Conservation (phyloP, 1,284 basidiomycete species). For the Rhodotorula sp. region DNA sequence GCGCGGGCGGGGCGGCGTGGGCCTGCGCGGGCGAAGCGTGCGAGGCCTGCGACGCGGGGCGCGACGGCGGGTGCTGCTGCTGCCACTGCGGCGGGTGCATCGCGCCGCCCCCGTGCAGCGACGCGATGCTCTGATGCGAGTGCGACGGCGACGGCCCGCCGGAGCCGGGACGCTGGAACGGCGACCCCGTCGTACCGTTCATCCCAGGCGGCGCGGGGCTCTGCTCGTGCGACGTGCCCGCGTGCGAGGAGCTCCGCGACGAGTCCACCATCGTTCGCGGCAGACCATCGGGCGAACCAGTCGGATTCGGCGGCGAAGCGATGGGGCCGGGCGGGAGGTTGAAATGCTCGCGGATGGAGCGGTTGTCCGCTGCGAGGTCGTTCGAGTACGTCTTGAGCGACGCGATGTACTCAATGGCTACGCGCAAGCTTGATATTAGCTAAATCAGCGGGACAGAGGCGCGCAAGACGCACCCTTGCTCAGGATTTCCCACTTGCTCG, state of each 20-base stretch:
- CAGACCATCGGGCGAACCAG: background rate
- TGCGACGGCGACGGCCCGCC: constrained; percentile 1
- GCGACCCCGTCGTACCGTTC: background rate
- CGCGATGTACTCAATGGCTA: constrained; percentile 84
- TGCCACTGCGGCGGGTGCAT: background rate
- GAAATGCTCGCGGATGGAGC: constrained; percentile 33
- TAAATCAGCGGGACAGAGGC: background rate
- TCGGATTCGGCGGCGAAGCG: background rate
- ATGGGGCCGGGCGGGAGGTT: constrained; percentile 9
- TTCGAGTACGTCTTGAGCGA: constrained; percentile 72
- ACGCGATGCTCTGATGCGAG: background rate
- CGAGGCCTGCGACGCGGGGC: background rate
- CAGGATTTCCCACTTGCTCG: constrained; percentile 95
- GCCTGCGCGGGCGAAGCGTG: background rate
- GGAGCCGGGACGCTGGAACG: background rate
- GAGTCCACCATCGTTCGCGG: background rate
- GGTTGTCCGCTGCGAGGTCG: constrained; percentile 52
- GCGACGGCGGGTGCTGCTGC: background rate
- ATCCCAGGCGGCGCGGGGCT: background rate
- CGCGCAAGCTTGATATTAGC: background rate
- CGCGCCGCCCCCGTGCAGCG: background rate
- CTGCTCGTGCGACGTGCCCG: constrained; percentile 8
- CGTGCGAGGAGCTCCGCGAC: background rate
- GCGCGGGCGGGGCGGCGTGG: background rate
- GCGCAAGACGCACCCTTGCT: constrained; percentile 69